Conservation (phyloP, 768 basidiomycete species). For the Phanerochaete sordida region DNA sequence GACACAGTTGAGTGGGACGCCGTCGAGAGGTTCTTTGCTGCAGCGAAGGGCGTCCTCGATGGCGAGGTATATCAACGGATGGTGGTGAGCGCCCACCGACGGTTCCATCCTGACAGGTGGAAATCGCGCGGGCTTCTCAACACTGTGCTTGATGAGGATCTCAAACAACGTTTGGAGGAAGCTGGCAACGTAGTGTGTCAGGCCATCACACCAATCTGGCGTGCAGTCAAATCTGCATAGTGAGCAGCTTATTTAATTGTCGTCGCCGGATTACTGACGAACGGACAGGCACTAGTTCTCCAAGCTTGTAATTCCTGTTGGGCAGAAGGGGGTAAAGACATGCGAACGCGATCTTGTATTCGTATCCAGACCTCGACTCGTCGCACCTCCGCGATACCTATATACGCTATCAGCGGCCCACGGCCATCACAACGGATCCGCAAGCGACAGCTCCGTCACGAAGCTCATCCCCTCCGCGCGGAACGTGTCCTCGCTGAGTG, state of each 20-base stretch:
- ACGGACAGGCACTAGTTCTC: too few species aligned
- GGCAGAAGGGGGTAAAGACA: too few species aligned
- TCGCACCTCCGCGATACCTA: too few species aligned
- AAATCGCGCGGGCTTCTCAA: slow-evolving; percentile 58
- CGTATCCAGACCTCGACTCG: too few species aligned
- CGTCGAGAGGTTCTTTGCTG: slow-evolving; percentile 10
- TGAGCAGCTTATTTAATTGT: too few species aligned
- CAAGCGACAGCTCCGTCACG: too few species aligned
- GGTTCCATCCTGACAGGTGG: slow-evolving; percentile 85
- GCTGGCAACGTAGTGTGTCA: slow-evolving; percentile 71
- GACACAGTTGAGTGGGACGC: slow-evolving; percentile 62
- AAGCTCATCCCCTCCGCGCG: slow-evolving; percentile 1
- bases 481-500: slow-evolving; percentile 5
- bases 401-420: too few species aligned
- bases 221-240: neutral
- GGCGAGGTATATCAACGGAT: slow-evolving; percentile 58
- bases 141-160: slow-evolving; percentile 54
- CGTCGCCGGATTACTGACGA: too few species aligned
- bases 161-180: slow-evolving; percentile 59
- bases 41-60: slow-evolving; percentile 37
- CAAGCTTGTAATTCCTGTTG: too few species aligned
- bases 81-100: slow-evolving; percentile 63
- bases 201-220: slow-evolving; percentile 68
- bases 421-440: too few species aligned
- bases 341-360: too few species aligned